phyloP scores from a whole-genome alignment of 768 basidiomycete species.

The Mycena epipterygia region DNA sequence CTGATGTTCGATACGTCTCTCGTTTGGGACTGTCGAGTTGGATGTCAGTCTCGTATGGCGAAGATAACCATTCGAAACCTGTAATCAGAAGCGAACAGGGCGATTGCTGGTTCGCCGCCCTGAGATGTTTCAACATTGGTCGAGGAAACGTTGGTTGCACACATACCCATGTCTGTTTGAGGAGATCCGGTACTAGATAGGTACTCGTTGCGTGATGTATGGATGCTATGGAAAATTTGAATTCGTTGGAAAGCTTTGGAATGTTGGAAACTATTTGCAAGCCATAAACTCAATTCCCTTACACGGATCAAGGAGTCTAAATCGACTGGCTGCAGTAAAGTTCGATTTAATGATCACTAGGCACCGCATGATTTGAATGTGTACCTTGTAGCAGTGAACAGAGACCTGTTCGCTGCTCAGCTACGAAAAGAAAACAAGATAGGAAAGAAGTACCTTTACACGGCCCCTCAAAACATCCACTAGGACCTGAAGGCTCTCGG shows the following conservation, averaged over 20 bases:
- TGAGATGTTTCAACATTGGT: constrained; percentile 28
- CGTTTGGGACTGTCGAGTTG: constrained; percentile 46
- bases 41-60: constrained; percentile 25
- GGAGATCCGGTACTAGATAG: constrained; percentile 81
- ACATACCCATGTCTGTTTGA: constrained; percentile 77
- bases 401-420: constrained; percentile 62
- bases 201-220: constrained; percentile 86
- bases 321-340: constrained; percentile 65
- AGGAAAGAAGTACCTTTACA: constrained; percentile 68
- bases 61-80: not conserved
- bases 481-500: constrained; percentile 73
- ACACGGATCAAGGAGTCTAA: constrained; percentile 76
- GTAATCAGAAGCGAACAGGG: constrained; percentile 75
- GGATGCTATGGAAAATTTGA: constrained; percentile 79
- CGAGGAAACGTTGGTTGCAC: constrained; percentile 26
- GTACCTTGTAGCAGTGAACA: constrained; percentile 60
- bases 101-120: constrained; percentile 74
- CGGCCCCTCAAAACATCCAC: constrained; percentile 79
- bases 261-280: not conserved
- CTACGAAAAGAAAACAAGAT: constrained; percentile 47
- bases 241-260: constrained; percentile 82
- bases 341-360: not conserved
- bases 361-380: not conserved
- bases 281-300: constrained; percentile 42
- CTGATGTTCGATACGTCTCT: constrained; percentile 74